Percentiles rank a stretch among this genome's conserved stretches.
Evolutionary conservation across 2,329 filamentous ascomycete species (phyloP).

Genomic region (Fusarium palustre): DNA sequence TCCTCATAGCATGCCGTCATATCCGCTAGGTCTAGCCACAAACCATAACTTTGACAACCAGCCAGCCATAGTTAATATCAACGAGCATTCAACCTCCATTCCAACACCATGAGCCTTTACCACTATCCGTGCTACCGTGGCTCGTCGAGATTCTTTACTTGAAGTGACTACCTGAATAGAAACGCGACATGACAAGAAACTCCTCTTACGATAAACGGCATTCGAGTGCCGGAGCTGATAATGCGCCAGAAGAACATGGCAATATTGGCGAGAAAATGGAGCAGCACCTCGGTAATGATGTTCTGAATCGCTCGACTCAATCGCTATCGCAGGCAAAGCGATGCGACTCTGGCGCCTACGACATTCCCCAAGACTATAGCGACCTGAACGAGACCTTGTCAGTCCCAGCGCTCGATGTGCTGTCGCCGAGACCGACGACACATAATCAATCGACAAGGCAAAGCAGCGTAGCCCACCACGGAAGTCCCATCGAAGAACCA

Average conservation of each 20-base stretch:
- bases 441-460: constrained; percentile 17
- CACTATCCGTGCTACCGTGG: background rate
- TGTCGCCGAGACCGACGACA: background rate
- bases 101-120: constrained; percentile 9
- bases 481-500: background rate
- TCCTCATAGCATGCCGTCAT: constrained; percentile 42
- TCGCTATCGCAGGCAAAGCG: background rate
- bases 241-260: constrained; percentile 5
- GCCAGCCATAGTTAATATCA: constrained; percentile 16
- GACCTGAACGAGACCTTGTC: constrained; percentile 57
- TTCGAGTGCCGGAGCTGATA: constrained; percentile 3
- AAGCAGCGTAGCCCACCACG: constrained; percentile 15
- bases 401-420: constrained; percentile 17
- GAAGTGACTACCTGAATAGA: background rate
- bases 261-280: constrained; percentile 1
- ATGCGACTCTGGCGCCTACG: constrained; percentile 40
- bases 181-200: constrained; percentile 12
- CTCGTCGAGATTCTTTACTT: background rate
- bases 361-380: constrained; percentile 50
- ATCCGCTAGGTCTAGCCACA: constrained; percentile 33
- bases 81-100: background rate
- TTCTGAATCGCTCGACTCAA: background rate
- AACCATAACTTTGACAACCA: constrained; percentile 20
- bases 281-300: background rate
- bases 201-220: background rate